Evolutionary conservation across 2,329 filamentous ascomycete species (phyloP), one percentile per base, ranked within the genome.

Genomic region (Microsporum canis): DNA sequence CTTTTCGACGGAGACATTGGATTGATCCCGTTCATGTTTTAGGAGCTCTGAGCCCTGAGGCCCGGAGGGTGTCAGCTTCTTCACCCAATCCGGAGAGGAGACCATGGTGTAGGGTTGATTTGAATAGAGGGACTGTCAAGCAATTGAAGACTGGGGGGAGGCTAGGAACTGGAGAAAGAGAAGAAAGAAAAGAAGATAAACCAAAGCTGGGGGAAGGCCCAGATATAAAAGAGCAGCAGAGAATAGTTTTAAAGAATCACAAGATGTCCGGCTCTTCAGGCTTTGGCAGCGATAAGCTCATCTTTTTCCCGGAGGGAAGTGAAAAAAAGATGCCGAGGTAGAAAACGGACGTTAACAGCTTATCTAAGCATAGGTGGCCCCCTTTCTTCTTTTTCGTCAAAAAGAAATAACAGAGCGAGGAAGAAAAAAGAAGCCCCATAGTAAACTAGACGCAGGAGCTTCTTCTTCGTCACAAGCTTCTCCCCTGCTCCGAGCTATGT

Each of bases 11-110:
- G 86, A 78, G 66, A 91, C 73, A 62, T 84, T 84, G 58, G 85
- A 88, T 67, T 82, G 82, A 29, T 80, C 80, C 64, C 88, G 82
- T 77, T 91, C 88, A 58, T 82, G 78, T n/a, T 79, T 72, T 60
- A 91, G 82, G 56, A 91, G 79, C 68, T 89, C 85, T 43, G 80
- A 78, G 64, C 88, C 87, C 67, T 89, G 86, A 3, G 84, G 84
- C 61, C 82, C 81, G 2, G 86, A 79, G 39, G 84, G 84, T 76
- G 81, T 84, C 66, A 88, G 77, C 66, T 82, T 79, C 72, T 84
- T 83, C 67, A 88, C 85, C 85, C 85, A 88, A 72, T 80, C 77
- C 43, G 83, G 83, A 66, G 79, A 73, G 63, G 75, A 71, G 63
- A 73, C 69, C 73, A 75, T 75, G 31, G 43, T 69, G 36, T 23